Evolutionary conservation across 2,329 filamentous ascomycete genomes (phyloP).

Genomic region (Arthrinium phaeospermum): DNA sequence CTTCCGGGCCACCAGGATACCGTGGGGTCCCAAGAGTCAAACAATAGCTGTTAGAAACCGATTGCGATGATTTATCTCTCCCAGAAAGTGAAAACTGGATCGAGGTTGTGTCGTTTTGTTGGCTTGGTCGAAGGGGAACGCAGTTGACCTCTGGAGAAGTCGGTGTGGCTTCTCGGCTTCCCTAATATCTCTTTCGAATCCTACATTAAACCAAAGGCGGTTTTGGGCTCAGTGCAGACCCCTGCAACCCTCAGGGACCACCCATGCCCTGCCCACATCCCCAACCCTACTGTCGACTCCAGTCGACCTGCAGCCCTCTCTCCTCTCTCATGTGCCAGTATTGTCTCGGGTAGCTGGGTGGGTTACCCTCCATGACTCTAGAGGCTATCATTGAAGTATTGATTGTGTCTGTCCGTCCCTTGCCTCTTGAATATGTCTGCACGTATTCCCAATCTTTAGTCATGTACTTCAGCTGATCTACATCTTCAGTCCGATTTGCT

Average conservation of each 20-base stretch:
- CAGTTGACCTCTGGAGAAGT: background rate
- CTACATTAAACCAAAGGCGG: background rate
- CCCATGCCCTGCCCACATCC: slow-evolving; percentile 2
- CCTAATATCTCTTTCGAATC: background rate
- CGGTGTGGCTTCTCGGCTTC: background rate
- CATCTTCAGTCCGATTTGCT: background rate
- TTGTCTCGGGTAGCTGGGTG: slow-evolving; percentile 1
- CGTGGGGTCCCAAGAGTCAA: background rate
- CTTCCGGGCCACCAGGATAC: background rate
- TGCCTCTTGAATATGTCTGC: background rate
- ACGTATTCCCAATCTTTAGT: background rate
- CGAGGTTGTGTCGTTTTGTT: background rate
- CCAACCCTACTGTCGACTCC: background rate
- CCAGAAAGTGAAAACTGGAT: background rate
- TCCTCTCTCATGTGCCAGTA: background rate
- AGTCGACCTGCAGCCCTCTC: background rate
- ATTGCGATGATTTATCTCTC: background rate
- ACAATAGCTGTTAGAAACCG: background rate
- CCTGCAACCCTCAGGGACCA: background rate
- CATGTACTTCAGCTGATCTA: background rate
- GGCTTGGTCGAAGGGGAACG: background rate
- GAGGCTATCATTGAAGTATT: background rate
- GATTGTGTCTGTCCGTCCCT: background rate
- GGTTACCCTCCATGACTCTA: background rate
- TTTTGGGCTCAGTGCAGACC: background rate